phyloP scores from a whole-genome alignment of 768 basidiomycete genomes.

The Sporobolomyces pararoseus region DNA sequence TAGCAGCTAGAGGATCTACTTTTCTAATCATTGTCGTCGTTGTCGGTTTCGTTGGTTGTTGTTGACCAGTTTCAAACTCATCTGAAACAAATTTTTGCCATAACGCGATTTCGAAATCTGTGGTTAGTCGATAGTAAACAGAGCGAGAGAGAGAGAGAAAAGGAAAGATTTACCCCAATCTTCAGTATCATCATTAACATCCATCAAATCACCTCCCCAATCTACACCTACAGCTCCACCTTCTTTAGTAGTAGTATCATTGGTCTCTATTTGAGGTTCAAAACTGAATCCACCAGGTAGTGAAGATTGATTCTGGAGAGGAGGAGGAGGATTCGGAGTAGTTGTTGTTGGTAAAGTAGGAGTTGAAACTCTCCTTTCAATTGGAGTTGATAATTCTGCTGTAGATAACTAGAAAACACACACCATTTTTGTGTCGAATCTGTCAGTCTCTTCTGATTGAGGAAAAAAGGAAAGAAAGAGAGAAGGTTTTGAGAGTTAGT shows the following conservation, averaged over 20 bases:
- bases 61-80: conserved; percentile 64
- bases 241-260: neutral
- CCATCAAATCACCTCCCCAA: conserved; percentile 81
- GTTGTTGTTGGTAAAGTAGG: conserved; percentile 27
- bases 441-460: no score
- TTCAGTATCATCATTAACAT: conserved; percentile 84
- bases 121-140: neutral
- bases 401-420: conserved; percentile 63
- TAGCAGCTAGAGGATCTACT: conserved; percentile 28
- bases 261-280: neutral
- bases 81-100: conserved; percentile 56
- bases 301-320: conserved; percentile 23
- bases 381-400: conserved; percentile 63
- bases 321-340: conserved; percentile 51
- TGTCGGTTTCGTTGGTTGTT: neutral
- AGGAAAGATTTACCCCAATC: conserved; percentile 75
- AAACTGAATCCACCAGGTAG: conserved; percentile 52
- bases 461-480: no score
- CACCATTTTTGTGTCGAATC: no score
- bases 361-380: conserved; percentile 29
- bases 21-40: no score
- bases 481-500: conserved; percentile 19
- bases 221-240: conserved; percentile 51
- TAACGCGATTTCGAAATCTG: neutral
- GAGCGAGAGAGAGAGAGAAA: neutral